phyloP scores from a whole-genome alignment of 352 stramenopile species.

The Globisporangium echinulatum region DNA sequence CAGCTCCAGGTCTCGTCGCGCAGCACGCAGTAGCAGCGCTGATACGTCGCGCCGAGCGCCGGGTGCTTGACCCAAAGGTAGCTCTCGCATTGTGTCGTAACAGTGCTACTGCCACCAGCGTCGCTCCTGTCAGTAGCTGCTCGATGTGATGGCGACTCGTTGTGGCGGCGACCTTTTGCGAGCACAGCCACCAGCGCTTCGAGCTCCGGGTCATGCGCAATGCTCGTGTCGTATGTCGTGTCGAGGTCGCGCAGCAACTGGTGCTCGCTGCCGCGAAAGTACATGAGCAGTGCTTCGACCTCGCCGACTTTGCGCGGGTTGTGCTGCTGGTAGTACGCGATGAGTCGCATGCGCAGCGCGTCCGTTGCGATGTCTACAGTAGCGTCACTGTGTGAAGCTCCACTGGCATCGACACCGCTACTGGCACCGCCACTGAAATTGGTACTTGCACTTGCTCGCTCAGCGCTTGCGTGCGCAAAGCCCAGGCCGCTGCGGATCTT shows the following conservation, averaged over 20 bases:
- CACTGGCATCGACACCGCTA: background rate
- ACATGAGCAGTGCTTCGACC: conserved; percentile 59
- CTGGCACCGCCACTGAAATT: background rate
- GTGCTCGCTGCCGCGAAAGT: conserved; percentile 50
- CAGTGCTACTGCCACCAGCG: background rate
- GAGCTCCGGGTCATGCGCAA: conserved; percentile 27
- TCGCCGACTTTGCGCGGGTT: conserved; percentile 86
- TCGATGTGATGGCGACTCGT: background rate
- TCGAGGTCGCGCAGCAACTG: conserved; percentile 59
- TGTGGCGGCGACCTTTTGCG: background rate
- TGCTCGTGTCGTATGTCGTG: conserved; percentile 45
- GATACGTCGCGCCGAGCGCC: conserved; percentile 19
- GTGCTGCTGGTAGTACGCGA: conserved; percentile 89
- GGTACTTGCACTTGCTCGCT: background rate
- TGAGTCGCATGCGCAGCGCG: conserved; percentile 36
- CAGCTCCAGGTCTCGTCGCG: conserved; percentile 23
- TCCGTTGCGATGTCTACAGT: background rate
- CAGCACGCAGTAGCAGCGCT: conserved; percentile 33
- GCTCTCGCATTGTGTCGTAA: conserved; percentile 18
- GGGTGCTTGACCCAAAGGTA: conserved; percentile 40
- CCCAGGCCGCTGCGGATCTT: conserved; percentile 42
- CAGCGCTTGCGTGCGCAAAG: conserved; percentile 16
- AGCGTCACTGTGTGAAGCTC: background rate
- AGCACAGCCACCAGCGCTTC: conserved; percentile 15
- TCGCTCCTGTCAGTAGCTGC: background rate